Percentiles rank a stretch among this genome's conserved stretches.
Conservation (phyloP, 2,329 filamentous ascomycete genomes). For the Hirsutella rhossiliensis region DNA sequence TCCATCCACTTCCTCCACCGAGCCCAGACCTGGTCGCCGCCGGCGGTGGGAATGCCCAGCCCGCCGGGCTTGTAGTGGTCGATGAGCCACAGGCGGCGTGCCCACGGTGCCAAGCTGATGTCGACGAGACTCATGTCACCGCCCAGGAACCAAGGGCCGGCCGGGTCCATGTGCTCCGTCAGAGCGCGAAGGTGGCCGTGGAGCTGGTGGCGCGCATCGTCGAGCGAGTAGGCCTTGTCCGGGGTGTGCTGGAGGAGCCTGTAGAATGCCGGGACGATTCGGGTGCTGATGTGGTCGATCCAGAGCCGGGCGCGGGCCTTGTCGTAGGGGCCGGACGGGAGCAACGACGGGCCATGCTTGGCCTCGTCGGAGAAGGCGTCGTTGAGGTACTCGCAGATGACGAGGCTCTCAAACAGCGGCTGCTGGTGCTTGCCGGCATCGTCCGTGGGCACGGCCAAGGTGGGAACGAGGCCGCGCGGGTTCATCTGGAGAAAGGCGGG, state of each 20-base stretch:
- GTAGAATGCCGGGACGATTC: slow-evolving; percentile 60
- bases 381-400: slow-evolving; percentile 67
- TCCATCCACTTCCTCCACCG: slow-evolving; percentile 54
- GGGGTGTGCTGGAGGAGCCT: slow-evolving; percentile 44
- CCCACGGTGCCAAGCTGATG: slow-evolving; percentile 61
- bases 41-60: slow-evolving; percentile 32
- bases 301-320: slow-evolving; percentile 56
- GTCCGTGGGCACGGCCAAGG: slow-evolving; percentile 38
- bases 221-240: slow-evolving; percentile 33
- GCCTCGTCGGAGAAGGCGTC: slow-evolving; percentile 47
- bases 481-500: slow-evolving; percentile 57
- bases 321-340: slow-evolving; percentile 51
- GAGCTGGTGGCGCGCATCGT: slow-evolving; percentile 46
- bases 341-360: slow-evolving; percentile 31
- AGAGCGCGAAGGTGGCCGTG: slow-evolving; percentile 47
- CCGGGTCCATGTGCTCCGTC: slow-evolving; percentile 44
- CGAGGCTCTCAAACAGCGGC: slow-evolving; percentile 59
- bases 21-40: slow-evolving; percentile 46
- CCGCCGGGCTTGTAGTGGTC: slow-evolving; percentile 59
- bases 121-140: slow-evolving; percentile 54
- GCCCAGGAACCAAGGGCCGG: slow-evolving; percentile 54
- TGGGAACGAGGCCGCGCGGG: slow-evolving; percentile 64
- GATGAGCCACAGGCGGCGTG: slow-evolving; percentile 58
- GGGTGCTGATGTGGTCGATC: slow-evolving; percentile 58
- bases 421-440: slow-evolving; percentile 25